Evolutionary conservation across 148 eudicot species (phyloP).

Genomic region (Cornus kousa): DNA sequence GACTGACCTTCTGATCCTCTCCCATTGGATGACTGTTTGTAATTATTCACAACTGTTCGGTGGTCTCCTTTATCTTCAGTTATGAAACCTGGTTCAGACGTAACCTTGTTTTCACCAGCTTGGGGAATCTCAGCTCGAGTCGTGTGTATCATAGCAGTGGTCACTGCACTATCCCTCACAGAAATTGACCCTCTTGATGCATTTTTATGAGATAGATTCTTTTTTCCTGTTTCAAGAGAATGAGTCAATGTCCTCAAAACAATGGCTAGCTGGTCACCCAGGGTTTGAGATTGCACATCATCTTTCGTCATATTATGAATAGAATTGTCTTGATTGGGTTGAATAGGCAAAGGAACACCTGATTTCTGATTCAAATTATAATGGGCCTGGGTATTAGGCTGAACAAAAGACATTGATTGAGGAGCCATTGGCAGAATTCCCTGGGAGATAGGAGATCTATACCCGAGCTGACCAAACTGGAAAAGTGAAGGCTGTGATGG

Average conservation of each 20-base stretch:
- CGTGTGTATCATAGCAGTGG: slow-evolving; percentile 21
- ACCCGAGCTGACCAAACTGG: slow-evolving; percentile 91
- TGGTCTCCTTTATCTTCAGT: slow-evolving; percentile 26
- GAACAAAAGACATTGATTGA: slow-evolving; percentile 69
- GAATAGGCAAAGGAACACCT: slow-evolving; percentile 35
- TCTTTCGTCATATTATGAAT: slow-evolving; percentile 35
- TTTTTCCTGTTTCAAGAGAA: too few relatives aligned
- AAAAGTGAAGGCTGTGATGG: slow-evolving; percentile 72
- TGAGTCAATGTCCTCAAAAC: slow-evolving; percentile 12
- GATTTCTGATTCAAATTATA: slow-evolving; percentile 53
- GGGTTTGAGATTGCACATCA: slow-evolving; percentile 20
- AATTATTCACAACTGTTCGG: slow-evolving; percentile 26
- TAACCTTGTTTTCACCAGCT: slow-evolving; percentile 27
- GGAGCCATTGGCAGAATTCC: slow-evolving; percentile 72
- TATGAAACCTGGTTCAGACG: slow-evolving; percentile 26
- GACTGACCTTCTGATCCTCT: slow-evolving; percentile 36
- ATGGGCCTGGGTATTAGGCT: slow-evolving; percentile 51
- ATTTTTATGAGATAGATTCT: slow-evolving; percentile 17
- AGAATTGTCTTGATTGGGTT: slow-evolving; percentile 35
- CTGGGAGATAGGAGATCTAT: slow-evolving; percentile 68
- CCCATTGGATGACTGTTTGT: slow-evolving; percentile 24
- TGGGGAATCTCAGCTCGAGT: slow-evolving; percentile 29
- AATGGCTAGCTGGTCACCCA: slow-evolving; percentile 22
- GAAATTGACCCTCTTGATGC: slow-evolving; percentile 19
- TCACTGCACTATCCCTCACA: slow-evolving; percentile 22